A percentile compares a stretch with the other conserved stretches of the same genome.
Evolutionary conservation across 2,329 filamentous ascomycete genomes (phyloP).

Genomic region (Chaetomiaceae sp.): DNA sequence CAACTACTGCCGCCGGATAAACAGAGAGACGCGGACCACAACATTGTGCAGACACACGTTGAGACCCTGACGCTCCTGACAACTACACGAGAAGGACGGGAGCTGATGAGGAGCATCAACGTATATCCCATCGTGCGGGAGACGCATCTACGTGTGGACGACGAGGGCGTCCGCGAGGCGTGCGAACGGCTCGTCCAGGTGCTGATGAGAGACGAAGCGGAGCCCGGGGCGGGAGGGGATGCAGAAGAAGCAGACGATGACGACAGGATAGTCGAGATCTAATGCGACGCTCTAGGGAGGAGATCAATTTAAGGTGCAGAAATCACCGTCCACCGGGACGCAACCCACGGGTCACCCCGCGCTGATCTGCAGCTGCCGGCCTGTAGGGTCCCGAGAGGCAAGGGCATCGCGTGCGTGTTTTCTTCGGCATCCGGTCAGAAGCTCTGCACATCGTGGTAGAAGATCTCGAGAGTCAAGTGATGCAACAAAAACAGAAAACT

Average conservation of each 20-base stretch:
- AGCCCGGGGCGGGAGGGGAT: conserved; percentile 38
- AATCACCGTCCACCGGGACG: background rate
- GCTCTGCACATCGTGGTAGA: no score
- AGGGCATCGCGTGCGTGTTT: no score
- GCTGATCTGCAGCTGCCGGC: no score
- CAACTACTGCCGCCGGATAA: conserved; percentile 89
- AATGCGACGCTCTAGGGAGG: conserved; percentile 12
- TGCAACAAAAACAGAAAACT: no score
- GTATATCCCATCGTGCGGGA: conserved; percentile 89
- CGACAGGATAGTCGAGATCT: conserved; percentile 50
- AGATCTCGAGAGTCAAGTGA: no score
- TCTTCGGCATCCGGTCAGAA: no score
- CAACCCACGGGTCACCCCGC: no score
- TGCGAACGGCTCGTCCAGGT: conserved; percentile 89
- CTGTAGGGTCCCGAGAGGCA: no score
- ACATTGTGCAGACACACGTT: conserved; percentile 78
- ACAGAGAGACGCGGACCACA: conserved; percentile 67
- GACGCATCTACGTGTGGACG: conserved; percentile 68
- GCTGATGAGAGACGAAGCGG: conserved; percentile 65
- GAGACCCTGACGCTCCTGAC: conserved; percentile 83
- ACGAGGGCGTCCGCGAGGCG: conserved; percentile 75
- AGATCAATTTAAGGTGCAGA: background rate
- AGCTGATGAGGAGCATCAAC: conserved; percentile 66
- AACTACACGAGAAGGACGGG: conserved; percentile 67
- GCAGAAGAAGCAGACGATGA: conserved; percentile 45